Conservation (phyloP, 163 green algal genomes). For the Chloromonas sp. region DNA sequence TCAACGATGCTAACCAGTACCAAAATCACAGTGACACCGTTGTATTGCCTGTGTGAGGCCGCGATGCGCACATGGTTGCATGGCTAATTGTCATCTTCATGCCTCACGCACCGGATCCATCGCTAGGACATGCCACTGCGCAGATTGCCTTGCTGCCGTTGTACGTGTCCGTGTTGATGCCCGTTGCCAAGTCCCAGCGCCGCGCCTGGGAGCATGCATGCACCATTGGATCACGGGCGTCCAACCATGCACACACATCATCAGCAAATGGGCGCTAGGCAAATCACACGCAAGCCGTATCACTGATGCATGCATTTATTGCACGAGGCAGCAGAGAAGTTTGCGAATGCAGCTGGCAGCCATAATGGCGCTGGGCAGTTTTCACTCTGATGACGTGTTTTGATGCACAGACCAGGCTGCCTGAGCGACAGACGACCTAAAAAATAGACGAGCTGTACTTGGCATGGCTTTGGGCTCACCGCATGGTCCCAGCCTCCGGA, state of each 20-base stretch:
- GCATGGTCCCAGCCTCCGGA: constrained; percentile 76
- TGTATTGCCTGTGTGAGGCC: too few species aligned
- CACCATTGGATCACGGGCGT: background rate
- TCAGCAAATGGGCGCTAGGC: background rate
- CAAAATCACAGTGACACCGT: too few species aligned
- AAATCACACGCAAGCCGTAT: too few species aligned
- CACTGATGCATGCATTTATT: too few species aligned
- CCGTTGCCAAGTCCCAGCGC: constrained; percentile 56
- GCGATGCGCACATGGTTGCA: too few species aligned
- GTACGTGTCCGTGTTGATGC: constrained; percentile 48
- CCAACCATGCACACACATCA: background rate
- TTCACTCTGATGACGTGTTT: too few species aligned
- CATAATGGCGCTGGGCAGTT: too few species aligned
- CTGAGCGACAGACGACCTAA: background rate
- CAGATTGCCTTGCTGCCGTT: constrained; percentile 66
- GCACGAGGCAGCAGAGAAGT: too few species aligned
- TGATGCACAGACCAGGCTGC: background rate
- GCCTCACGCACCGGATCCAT: too few species aligned
- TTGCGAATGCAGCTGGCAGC: too few species aligned
- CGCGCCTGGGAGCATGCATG: constrained; percentile 8
- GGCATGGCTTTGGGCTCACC: constrained; percentile 20
- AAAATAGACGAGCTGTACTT: background rate
- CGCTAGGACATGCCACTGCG: constrained; percentile 18
- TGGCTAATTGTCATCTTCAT: too few species aligned
- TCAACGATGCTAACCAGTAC: too few species aligned